phyloP scores from a whole-genome alignment of 805 yeast species.

The Monosporozyma servazzii region DNA sequence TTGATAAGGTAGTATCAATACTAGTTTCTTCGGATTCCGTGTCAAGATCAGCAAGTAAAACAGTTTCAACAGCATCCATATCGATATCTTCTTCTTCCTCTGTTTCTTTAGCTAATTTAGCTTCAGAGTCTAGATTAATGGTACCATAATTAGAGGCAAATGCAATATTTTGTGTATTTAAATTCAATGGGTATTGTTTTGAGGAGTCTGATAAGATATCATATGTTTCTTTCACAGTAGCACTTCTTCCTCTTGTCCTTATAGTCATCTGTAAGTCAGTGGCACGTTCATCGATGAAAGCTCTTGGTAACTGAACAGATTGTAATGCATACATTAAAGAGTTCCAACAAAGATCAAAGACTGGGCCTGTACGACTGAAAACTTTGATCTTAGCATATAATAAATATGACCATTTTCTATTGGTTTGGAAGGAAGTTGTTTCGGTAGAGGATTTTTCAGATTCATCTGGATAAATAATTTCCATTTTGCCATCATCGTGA shows the following conservation, averaged over 20 bases:
- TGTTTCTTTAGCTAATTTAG: conserved; percentile 19
- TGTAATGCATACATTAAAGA: conserved; percentile 56
- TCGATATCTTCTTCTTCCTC: conserved; percentile 22
- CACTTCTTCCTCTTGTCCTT: conserved; percentile 43
- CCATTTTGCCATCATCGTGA: conserved; percentile 40
- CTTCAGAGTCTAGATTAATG: conserved; percentile 35
- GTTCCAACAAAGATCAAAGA: conserved; percentile 67
- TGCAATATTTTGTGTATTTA: conserved; percentile 35
- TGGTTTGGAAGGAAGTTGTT: conserved; percentile 25
- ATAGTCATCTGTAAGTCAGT: conserved; percentile 43
- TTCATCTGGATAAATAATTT: conserved; percentile 39
- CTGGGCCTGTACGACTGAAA: conserved; percentile 73
- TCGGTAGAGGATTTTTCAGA: conserved; percentile 9
- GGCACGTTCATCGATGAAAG: conserved; percentile 57
- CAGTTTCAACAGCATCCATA: conserved; percentile 24
- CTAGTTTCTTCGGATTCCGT: conserved; percentile 76
- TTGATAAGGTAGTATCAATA: conserved; percentile 43
- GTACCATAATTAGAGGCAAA: conserved; percentile 51
- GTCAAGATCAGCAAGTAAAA: conserved; percentile 64
- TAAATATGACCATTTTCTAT: conserved; percentile 45
- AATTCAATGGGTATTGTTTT: conserved; percentile 30
- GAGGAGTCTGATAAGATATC: conserved; percentile 50
- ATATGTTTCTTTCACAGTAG: conserved; percentile 39
- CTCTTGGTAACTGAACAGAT: conserved; percentile 53
- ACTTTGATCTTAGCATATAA: conserved; percentile 68